Evolutionary conservation across 2,329 filamentous ascomycete species (phyloP), one percentile per base, ranked within the genome.

Genomic region (Penicillium sp.): DNA sequence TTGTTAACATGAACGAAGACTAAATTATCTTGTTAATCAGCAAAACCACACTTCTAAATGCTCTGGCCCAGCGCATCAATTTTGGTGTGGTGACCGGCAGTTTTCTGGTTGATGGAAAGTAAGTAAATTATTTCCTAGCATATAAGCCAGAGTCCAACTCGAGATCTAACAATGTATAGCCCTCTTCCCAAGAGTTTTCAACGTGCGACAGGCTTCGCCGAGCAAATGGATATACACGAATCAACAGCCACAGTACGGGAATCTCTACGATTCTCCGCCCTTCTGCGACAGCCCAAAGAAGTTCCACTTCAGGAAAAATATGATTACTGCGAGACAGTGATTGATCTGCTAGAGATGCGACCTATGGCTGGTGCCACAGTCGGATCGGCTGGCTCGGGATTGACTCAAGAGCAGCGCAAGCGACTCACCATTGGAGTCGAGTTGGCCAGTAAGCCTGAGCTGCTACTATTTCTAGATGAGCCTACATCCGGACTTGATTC

Each of bases 211-310:
- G 82, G 82, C 0, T 84, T 82, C 64, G 81, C 79, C 8, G 80
- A 90, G 66, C 87, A 90, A 63, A 84, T 85, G 73, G 87, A 90
- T 62, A 80, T 90, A 2, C 87, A 89, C 63, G 85, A 88, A 58
- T 82, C 85, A 1, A 87, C 85, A 0, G 79, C 85, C 0, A 90
- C 87, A 0, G 86, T 90, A 0, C 79, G 86, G 1, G 87, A 90
- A 60, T 86, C 87, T 0, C 73, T 90, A 0, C 81, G 81, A 27
- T 89, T 90, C 66, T 88, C 86, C 0, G 87, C 87, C 0, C 76
- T 87, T 0, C 78, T 90, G 0, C 81, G 87, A 2, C 87, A 89
- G 61, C 81, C 83, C 0, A 78, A 79, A 19, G 80, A 86, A 27
- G 81, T 86, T 0, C 71, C 86, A 0, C 68, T 78, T 1, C 64